Evolutionary conservation across 2,329 filamentous ascomycete species (phyloP), one percentile per base, ranked within the genome.

Genomic region (Pseudofabraea citricarpa): DNA sequence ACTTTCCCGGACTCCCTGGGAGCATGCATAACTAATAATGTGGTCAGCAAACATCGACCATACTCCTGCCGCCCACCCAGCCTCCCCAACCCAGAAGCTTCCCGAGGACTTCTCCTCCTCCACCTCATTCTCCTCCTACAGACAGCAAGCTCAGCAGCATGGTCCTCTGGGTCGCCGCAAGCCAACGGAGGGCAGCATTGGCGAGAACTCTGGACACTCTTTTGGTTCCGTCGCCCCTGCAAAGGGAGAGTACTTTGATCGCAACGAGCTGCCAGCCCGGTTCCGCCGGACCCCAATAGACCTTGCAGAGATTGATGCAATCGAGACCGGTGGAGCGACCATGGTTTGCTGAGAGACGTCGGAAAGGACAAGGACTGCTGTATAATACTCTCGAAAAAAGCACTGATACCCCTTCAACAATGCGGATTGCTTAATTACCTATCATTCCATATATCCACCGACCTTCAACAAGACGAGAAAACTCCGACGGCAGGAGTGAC

Each of bases 251-350:
- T 89, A 77, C 67, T 96, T 95, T 63, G 93, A 97, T 67, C 81
- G 90, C 56, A 87, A 81, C 56, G 87, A 98, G 69, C 81, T 98
- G 19, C 91, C 93, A 15, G 64, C 73, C 50, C 81, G 91, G 57
- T 98, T 96, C 78, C 81, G 83, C 60, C 79, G 89, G 52, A 71
- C 79, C 38, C 77, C 81, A 10, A 86, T 90, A 69, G 83, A 79
- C 27, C 68, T 83, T 56, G 82, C 83, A 33, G 93, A 98, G 77
- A 98, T 98, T 48, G 93, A 97, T 66, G 90, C 90, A 18, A 79
- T 98, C 60, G 90, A 96, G 79, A 93, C 88, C 44, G 93, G 90
- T 43, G 93, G 93, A 45, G 93, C 91, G 24, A 85, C 78, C 59
- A 57, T 81, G 53, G 75, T 72, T 15, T 60, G 58, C 53, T 62